Base-by-base conservation (phyloP, 257 asterid species). In the Solanum bukasovii region DNA sequence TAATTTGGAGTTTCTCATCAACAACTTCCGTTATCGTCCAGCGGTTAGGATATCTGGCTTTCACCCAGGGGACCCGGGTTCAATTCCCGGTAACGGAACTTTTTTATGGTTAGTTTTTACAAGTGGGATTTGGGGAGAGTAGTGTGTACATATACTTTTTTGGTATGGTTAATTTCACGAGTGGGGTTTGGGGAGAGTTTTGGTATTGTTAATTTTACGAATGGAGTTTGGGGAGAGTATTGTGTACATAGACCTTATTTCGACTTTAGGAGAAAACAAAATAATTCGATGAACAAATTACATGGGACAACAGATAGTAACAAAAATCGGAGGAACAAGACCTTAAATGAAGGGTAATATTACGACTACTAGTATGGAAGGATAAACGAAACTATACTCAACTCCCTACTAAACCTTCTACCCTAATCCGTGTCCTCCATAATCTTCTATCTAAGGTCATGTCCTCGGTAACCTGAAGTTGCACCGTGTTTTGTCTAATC, bases 31-130 rank as follows among this genome's bases (percentile, higher is more conserved):
- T 87, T 93, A 95, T 93, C 95, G 95, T 93, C 98, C 96, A 93
- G 95, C 93, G 98, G 98, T 95, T 93, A 96, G 99, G 99, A 96
- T 95, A 94, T 94, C 96, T 95, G 96, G 98, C 98, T 95, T 95
- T 94, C 98, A 93, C 97, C 98, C 94, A 93, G 95, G 96, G 56
- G 98, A 95, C 98, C 98, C 97, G 96, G 98, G 97, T 96, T 94
- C 98, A 90, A 93, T 92, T 96, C 98, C 98, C 98, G 98, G 96
- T 96, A 93, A 91, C 91, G 98, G 98, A 95, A 92, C 0, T 2
- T 85, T 44, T 82, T 49, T 12, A 20, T 16, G 9, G 8, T 46
- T 49, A 49, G 61, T 49, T 49, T 16, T 42, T 12, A 49, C 3
- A 7, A 13, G 20, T 13, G 8, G 59, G 59, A 3, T 49, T 49